Conservation (phyloP, 208 protist species). For the Naegleria fowleri region DNA sequence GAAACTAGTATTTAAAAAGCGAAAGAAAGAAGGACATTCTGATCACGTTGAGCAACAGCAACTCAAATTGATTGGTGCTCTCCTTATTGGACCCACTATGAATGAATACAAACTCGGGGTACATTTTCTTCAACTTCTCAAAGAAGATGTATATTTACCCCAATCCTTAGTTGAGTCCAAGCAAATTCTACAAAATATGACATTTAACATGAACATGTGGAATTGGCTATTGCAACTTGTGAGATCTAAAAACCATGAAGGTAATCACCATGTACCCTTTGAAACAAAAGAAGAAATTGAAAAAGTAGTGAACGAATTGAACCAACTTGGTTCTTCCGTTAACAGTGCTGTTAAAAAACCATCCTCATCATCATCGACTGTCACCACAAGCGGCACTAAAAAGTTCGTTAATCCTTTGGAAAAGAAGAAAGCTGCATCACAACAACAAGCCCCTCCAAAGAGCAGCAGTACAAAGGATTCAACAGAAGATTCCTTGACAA, state of each 20-base stretch:
- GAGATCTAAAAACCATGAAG: not conserved
- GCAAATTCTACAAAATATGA: too few species aligned
- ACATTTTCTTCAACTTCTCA: not conserved
- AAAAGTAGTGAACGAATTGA: not conserved
- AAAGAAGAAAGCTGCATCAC: not conserved
- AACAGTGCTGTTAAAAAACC: not conserved
- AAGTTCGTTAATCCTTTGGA: not conserved
- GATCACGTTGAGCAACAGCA: not conserved
- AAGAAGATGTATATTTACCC: not conserved
- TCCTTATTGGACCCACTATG: not conserved
- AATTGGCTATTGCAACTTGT: too few species aligned
- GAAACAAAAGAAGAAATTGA: not conserved
- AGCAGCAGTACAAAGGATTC: too few species aligned
- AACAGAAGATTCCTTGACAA: too few species aligned
- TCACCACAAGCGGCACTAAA: not conserved
- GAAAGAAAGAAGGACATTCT: not conserved
- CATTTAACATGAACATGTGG: too few species aligned
- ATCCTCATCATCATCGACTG: too few species aligned
- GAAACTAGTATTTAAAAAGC: not conserved
- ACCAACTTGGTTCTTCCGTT: not conserved
- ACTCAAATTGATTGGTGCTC: not conserved
- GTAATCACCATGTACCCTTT: not conserved
- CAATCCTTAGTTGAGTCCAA: not conserved
- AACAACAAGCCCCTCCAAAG: too few species aligned
- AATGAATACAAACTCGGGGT: not conserved